phyloP scores from a whole-genome alignment of 768 basidiomycete genomes.

The Tricholoma sp. region DNA sequence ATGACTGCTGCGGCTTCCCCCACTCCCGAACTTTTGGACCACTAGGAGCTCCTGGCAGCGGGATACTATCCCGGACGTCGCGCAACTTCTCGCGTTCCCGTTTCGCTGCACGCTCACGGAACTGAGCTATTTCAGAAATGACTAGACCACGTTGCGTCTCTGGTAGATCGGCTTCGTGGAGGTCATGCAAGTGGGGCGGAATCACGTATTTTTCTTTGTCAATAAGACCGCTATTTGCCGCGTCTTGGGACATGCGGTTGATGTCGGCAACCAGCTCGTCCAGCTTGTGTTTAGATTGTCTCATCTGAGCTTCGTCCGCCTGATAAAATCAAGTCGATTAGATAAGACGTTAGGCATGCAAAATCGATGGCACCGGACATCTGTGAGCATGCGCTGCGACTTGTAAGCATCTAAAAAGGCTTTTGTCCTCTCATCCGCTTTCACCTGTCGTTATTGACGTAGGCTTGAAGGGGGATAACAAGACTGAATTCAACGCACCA shows the following conservation, averaged over 20 bases:
- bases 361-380: constrained; percentile 46
- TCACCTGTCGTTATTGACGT: constrained; percentile 56
- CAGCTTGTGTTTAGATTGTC: constrained; percentile 60
- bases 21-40: constrained; percentile 77
- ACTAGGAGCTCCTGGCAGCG: constrained; percentile 49
- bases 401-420: constrained; percentile 83
- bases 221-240: constrained; percentile 65
- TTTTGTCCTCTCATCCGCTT: constrained; percentile 94
- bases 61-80: constrained; percentile 61
- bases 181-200: constrained; percentile 93
- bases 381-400: constrained; percentile 71
- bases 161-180: constrained; percentile 94
- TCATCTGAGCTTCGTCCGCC: constrained; percentile 64
- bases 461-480: constrained; percentile 40
- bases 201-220: constrained; percentile 88
- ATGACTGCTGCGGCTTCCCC: constrained; percentile 50
- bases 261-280: constrained; percentile 66
- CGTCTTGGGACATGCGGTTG: constrained; percentile 66
- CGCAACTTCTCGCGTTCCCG: constrained; percentile 84
- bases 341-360: neutral
- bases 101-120: constrained; percentile 91
- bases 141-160: constrained; percentile 91
- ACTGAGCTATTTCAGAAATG: constrained; percentile 93
- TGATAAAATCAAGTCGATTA: constrained; percentile 27
- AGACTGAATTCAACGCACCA: constrained; percentile 50